Conservation (phyloP, 768 basidiomycete genomes). For the Phlegmacium glaucopus region DNA sequence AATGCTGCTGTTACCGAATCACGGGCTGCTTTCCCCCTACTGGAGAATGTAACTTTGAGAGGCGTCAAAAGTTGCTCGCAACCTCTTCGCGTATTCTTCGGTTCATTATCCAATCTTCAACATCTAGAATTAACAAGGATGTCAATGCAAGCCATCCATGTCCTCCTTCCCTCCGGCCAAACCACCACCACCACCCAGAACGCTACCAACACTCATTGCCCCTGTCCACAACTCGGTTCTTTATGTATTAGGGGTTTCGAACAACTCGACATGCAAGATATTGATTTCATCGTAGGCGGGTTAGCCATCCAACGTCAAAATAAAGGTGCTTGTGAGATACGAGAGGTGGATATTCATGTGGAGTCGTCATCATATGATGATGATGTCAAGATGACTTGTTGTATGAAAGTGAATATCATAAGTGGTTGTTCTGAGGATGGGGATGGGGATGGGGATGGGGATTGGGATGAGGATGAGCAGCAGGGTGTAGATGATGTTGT, state of each 20-base stretch:
- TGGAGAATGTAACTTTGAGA: conserved; percentile 33
- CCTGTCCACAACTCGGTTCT: conserved; percentile 30
- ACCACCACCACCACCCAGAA: conserved; percentile 6
- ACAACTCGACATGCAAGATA: conserved; percentile 18
- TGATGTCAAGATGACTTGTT: conserved; percentile 4
- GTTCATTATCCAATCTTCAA: conserved; percentile 23
- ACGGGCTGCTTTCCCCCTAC: conserved; percentile 31
- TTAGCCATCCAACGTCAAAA: conserved; percentile 23
- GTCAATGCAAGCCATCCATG: conserved; percentile 29
- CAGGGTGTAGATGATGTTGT: conserved; percentile 17
- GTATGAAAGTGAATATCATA: conserved; percentile 21
- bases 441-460: conserved; percentile 12
- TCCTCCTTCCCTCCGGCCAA: conserved; percentile 22
- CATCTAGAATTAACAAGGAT: conserved; percentile 33
- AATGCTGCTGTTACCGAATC: conserved; percentile 14
- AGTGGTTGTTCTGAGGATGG: conserved; percentile 18
- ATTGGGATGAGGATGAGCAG: conserved; percentile 15
- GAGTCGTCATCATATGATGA: conserved; percentile 14
- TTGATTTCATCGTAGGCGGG: conserved; percentile 23
- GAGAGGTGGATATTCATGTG: conserved; percentile 31
- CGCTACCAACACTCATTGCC: conserved; percentile 12
- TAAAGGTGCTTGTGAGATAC: conserved; percentile 19
- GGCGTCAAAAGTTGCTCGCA: conserved; percentile 33
- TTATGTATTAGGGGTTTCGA: conserved; percentile 27
- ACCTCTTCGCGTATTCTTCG: conserved; percentile 30